These are phyloP conservation scores for Trifolium repens DNA, from an alignment of 306 rosid species.

Conservation along the genomic window DNA sequence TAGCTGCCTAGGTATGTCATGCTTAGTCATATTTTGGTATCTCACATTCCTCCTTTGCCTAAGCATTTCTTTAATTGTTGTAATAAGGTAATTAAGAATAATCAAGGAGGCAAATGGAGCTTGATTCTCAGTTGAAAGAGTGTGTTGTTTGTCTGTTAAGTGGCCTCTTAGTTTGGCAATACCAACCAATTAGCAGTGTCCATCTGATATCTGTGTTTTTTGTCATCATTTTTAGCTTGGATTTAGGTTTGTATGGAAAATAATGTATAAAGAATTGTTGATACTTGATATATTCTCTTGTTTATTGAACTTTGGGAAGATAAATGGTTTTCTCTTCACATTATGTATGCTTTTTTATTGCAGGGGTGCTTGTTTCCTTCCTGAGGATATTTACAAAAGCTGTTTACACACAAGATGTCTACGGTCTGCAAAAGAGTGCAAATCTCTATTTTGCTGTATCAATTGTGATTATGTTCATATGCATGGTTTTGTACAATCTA, in stretches of 20 bases:
- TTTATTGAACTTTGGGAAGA: conserved; percentile 17
- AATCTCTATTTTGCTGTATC: conserved; percentile 79
- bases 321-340: conserved; percentile 1
- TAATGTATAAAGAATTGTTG: not conserved
- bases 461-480: conserved; percentile 66
- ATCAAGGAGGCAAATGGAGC: not conserved
- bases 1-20: not conserved
- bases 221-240: not conserved
- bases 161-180: not conserved
- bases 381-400: conserved; percentile 85
- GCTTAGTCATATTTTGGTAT: not conserved
- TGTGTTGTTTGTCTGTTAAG: not conserved
- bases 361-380: conserved; percentile 81
- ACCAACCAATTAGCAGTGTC: not conserved
- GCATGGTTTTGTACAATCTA: conserved; percentile 67
- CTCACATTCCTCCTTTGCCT: not conserved
- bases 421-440: conserved; percentile 76
- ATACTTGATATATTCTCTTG: conserved; percentile 25
- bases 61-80: not conserved
- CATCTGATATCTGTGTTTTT: not conserved
- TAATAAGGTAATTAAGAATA: not conserved
- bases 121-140: not conserved
- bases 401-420: conserved; percentile 70
- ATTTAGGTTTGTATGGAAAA: not conserved
- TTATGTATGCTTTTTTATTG: not conserved